A percentile compares a stretch with the other conserved stretches of the same genome.
Evolutionary conservation across 164 flowering plant genomes (phyloP).

Genomic region (Umbilicus rupestris): DNA sequence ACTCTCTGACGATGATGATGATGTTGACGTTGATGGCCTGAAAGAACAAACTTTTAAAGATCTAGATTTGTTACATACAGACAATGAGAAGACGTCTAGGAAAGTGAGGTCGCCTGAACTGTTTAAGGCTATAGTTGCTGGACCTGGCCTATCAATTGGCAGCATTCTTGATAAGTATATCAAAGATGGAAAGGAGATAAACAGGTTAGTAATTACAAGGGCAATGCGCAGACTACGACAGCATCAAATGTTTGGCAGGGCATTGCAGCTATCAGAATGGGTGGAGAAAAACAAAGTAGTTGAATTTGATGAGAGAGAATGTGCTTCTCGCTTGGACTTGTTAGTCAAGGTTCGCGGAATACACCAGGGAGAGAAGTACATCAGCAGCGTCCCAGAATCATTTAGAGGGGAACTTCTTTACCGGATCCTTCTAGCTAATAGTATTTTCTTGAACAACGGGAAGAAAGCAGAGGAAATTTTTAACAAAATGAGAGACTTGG

Average conservation of each 20-base stretch:
- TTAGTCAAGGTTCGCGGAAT: slow-evolving; percentile 60
- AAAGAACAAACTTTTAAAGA: slow-evolving; percentile 23
- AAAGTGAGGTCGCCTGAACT: slow-evolving; percentile 20
- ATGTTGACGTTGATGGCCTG: slow-evolving; percentile 11
- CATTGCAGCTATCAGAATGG: slow-evolving; percentile 87
- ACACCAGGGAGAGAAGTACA: slow-evolving; percentile 49
- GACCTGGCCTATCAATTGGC: slow-evolving; percentile 25
- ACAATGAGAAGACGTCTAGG: slow-evolving; percentile 9
- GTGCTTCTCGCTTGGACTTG: slow-evolving; percentile 68
- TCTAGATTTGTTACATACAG: slow-evolving; percentile 26
- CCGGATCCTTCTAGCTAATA: slow-evolving; percentile 59
- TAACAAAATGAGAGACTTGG: slow-evolving; percentile 67
- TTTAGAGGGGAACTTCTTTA: slow-evolving; percentile 54
- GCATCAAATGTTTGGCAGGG: slow-evolving; percentile 42
- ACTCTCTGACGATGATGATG: slow-evolving; percentile 30
- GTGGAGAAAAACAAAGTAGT: slow-evolving; percentile 34
- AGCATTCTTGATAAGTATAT: slow-evolving; percentile 51
- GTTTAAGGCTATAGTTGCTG: slow-evolving; percentile 27
- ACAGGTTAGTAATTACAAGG: slow-evolving; percentile 25
- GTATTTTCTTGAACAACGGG: slow-evolving; percentile 23
- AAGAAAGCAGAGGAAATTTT: slow-evolving; percentile 65
- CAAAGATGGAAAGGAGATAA: slow-evolving; percentile 50
- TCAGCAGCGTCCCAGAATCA: slow-evolving; percentile 45
- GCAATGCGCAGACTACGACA: slow-evolving; percentile 46
- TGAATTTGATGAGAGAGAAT: slow-evolving; percentile 57